Evolutionary conservation across 2,329 filamentous ascomycete species (phyloP), one percentile per base, ranked within the genome.

Genomic region (Helotiales sp.): DNA sequence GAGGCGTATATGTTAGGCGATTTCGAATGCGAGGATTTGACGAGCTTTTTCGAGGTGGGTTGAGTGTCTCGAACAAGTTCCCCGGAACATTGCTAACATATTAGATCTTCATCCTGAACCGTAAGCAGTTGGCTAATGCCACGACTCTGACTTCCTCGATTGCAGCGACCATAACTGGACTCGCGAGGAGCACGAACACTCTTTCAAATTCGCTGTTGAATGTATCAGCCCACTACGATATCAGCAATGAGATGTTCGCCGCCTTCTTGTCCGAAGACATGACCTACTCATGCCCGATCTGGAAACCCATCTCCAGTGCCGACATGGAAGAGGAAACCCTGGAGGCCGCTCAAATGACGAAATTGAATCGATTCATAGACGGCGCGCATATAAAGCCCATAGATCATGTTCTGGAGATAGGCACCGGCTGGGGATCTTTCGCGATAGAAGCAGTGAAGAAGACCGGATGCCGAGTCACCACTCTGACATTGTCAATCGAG

Each of bases 161-260:
- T 32, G 85, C 86, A 1, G 82, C 83, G 6, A 84, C 85, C 2
- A 77, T 91, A 47, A 85, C 87, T 2, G 85, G 84, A 57, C 75
- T 91, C 40, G 86, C 89, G 11, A 79, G 84, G 66, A 83, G 81
- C 52, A 85, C 84, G 11, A 89, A 89, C 73, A 87, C 84, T 6
- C 76, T 88, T 13, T 82, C 83, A 1, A 87, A 86, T 70, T 82
- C 87, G 1, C 82, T 87, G 11, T 80, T 91, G 50, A 92, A 93
- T 75, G 88, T 91, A 61, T 85, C 85, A 2, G 89, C 89, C 4
- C 91, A 93, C 71, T 93, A 93, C 76, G 90, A 93, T 73, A 91
- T 92, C 69, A 89, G 87, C 70, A 93, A 93, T 74, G 87, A 89
- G 66, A 91, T 92, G 88, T 92, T 93, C 73, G 87, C 89, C 6